Evolutionary conservation across 108 stramenopile genomes (phyloP), one percentile per base, ranked within the genome.

Genomic region (Discostella stelligeroides): DNA sequence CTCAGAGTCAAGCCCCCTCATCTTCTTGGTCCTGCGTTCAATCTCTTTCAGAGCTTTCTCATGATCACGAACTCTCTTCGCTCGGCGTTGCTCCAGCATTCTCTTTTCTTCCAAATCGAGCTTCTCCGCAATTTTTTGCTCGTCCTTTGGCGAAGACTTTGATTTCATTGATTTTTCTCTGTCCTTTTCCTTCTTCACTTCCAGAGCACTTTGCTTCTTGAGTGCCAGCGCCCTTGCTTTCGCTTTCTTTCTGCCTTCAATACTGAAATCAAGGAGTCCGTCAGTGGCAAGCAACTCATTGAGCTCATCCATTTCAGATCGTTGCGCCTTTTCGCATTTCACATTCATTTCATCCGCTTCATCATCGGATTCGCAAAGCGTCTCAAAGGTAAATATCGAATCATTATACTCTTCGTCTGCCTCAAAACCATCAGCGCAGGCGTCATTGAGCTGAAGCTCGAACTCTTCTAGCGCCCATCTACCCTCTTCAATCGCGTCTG

Each of bases 231-330:
- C 82, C 21, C 88, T 75, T 40, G 83, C 75, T 48, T 91, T 91
- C 8, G 91, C 91, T 68, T 84, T 80, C 65, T 92, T 92, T 34
- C 90, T 82, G 0, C 88, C 93, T 43, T 77, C 81, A 17, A 61
- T 56, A 34, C 85, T 84, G 39, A 84, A 88, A 63, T 94, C 90
- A 20, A 90, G 69, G 42, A 81, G 58, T 17, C 94, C 94, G 29
- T 90, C 85, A 11, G 89, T 79, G 6, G 88, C 84, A 50, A 95
- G 74, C 29, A 95, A 64, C 49, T 89, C 91, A 49, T 90, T 90
- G 30, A 73, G 74, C 49, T 92, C 94, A 25, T 92, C 94, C 17
- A 84, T 55, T 37, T 95, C 89, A 49, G 83, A 79, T 25, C 63
- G 60, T 42, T 66, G 43, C 14, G 60, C 48, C 29, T 72, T 72